These are phyloP conservation scores for Alternaria triticina DNA, from an alignment of 2,329 filamentous ascomycete genomes.

Conservation along the genomic window DNA sequence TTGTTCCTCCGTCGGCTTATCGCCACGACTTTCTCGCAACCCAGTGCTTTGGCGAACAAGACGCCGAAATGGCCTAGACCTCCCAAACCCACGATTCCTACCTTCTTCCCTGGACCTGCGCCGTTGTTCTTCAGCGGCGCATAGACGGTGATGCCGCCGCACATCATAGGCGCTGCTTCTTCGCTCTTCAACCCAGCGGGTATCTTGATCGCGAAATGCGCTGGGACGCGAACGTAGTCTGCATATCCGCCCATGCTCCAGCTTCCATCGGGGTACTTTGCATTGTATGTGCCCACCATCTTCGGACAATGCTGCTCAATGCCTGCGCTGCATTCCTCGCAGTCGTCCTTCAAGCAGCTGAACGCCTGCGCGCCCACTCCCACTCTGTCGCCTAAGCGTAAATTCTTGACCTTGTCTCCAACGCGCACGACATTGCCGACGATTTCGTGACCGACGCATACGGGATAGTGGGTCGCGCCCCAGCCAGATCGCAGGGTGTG, in stretches of 20 bases:
- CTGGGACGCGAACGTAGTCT: constrained; percentile 60
- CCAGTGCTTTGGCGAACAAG: constrained; percentile 73
- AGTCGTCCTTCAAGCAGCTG: constrained; percentile 56
- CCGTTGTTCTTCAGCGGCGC: constrained; percentile 71
- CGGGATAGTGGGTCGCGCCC: constrained; percentile 53
- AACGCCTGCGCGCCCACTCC: constrained; percentile 60
- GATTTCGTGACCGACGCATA: constrained; percentile 53
- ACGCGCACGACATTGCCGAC: constrained; percentile 48
- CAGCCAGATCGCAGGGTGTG: constrained; percentile 52
- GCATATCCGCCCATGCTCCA: constrained; percentile 72
- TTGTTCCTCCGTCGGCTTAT: constrained; percentile 68
- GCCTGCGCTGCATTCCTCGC: constrained; percentile 60
- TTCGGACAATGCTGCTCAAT: constrained; percentile 53
- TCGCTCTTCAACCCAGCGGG: constrained; percentile 57
- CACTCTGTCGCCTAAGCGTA: constrained; percentile 67
- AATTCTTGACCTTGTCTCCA: constrained; percentile 47
- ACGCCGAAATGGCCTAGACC: constrained; percentile 77
- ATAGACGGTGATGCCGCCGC: constrained; percentile 77
- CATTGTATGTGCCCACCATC: constrained; percentile 66
- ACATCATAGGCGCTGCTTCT: constrained; percentile 73
- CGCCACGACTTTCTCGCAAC: constrained; percentile 70
- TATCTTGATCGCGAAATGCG: constrained; percentile 66
- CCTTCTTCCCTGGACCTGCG: constrained; percentile 71
- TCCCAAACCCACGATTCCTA: constrained; percentile 75
- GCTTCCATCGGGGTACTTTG: constrained; percentile 61